Evolutionary conservation across 768 basidiomycete species (phyloP).

Genomic region (Suillus subalutaceus): DNA sequence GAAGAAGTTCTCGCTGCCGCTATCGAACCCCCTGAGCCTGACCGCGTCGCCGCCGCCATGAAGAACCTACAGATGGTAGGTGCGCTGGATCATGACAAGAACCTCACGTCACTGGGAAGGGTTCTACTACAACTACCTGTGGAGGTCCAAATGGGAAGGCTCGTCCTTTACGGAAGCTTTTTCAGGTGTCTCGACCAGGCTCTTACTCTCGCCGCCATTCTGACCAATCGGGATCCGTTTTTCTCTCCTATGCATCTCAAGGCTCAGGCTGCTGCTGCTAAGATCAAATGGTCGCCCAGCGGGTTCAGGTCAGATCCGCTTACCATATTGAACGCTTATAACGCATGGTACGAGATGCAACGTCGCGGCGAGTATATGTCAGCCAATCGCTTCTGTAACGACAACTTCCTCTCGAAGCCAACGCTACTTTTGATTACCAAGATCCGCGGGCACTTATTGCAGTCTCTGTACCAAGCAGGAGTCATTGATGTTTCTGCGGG

Average conservation of each 20-base stretch:
- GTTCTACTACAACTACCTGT: constrained; percentile 89
- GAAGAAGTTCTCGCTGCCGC: constrained; percentile 83
- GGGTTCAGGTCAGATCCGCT: constrained; percentile 87
- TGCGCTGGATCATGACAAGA: constrained; percentile 75
- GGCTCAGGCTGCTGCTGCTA: constrained; percentile 67
- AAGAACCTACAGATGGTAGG: constrained; percentile 82
- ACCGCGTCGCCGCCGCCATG: constrained; percentile 80
- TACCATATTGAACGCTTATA: constrained; percentile 78
- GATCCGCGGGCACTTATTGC: constrained; percentile 76
- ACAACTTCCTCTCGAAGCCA: constrained; percentile 90
- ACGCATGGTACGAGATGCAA: constrained; percentile 78
- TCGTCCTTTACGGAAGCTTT: constrained; percentile 89
- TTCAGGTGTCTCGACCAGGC: constrained; percentile 91
- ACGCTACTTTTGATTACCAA: constrained; percentile 80
- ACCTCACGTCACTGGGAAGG: constrained; percentile 84
- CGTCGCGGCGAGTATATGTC: constrained; percentile 60
- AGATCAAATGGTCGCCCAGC: constrained; percentile 75
- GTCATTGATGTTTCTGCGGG: constrained; percentile 83
- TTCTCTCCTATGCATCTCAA: constrained; percentile 79
- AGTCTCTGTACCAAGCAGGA: constrained; percentile 76
- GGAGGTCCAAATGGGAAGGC: constrained; percentile 86
- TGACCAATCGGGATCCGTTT: constrained; percentile 91
- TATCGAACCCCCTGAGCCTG: constrained; percentile 86
- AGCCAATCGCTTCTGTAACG: constrained; percentile 76
- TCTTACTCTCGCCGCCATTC: constrained; percentile 87